Base-by-base conservation (phyloP, 805 yeast genomes). In the Metschnikowia gelsemii region DNA sequence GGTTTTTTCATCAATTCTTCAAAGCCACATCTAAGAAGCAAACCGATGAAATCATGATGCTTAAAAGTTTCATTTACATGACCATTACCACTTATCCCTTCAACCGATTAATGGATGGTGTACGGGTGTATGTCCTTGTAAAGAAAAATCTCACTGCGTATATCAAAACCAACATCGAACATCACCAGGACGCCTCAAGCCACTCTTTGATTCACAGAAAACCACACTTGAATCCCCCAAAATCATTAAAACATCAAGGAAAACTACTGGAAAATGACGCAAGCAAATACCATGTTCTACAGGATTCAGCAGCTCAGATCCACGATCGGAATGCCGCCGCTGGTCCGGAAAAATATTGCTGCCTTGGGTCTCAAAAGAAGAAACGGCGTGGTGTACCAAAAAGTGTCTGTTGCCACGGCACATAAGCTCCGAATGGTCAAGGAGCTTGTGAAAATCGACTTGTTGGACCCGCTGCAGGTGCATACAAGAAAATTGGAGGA, bases 371-470 rank as follows among this genome's bases (percentile, higher is more conserved):
- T 91, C 39, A 76, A 73, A 40, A 79, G 74, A 54, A 79, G 93
- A 54, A 87, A 90, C 39, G 81, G 82, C 28, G 76, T 82, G 2
- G 82, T 80, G 2, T 90, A 84, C 64, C 90, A 81, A 55, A 65
- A 68, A 34, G 87, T 86, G 3, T 73, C 84, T 9, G 89, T 95
- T 12, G 78, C 83, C 24, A 77, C 83, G 45, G 96, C 98, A 3
- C 96, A 96, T 62, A 81, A 82, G 70, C 74, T 91, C 42, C 79
- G 87, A 23, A 71, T 75, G 45, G 87, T 91, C 33, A 91, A 91
- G 63, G 97, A 91, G 62, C 70, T 91, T 42, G 90, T 91, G 7
- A 78, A 77, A 35, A 93, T 91, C 21, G 91, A 88, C 52, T 67
- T 88, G 26, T 80, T 84, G 8, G 82, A 80, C 32, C 64, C 33